phyloP scores from a whole-genome alignment of 73 alveolate species.

The Paramecium primaurelia region DNA sequence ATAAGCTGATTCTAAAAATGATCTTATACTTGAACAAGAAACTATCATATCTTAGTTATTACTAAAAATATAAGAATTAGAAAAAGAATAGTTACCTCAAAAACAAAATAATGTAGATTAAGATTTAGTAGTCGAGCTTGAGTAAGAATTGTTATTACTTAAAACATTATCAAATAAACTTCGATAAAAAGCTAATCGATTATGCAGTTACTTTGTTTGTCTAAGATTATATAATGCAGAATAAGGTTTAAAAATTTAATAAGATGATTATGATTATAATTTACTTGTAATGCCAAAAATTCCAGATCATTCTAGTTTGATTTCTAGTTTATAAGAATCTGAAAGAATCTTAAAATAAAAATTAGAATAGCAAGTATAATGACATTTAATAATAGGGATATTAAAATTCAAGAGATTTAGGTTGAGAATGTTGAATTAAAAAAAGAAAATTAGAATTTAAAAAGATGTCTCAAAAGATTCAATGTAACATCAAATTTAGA shows the following conservation, averaged over 20 bases:
- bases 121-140: neutral
- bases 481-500: neutral
- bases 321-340: neutral
- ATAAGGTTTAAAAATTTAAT: slow-evolving; percentile 3
- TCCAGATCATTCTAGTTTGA: neutral
- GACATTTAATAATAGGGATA: neutral
- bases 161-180: neutral
- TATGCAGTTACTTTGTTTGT: slow-evolving; percentile 5
- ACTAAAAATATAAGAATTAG: neutral
- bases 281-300: neutral
- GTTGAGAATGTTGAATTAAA: neutral
- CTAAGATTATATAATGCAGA: neutral
- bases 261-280: slow-evolving; percentile 20
- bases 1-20: neutral
- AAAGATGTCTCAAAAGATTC: neutral
- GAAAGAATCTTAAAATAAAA: neutral
- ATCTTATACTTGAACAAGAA: neutral
- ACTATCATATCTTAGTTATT: neutral
- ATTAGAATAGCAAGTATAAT: neutral
- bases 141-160: neutral
- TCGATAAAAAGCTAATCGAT: neutral
- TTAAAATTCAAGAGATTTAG: neutral
- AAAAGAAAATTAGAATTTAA: neutral
- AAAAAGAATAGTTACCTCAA: neutral
- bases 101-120: neutral